Evolutionary conservation across 139 green algal genomes (phyloP).

Genomic region (Axilococcus clingmanii): DNA sequence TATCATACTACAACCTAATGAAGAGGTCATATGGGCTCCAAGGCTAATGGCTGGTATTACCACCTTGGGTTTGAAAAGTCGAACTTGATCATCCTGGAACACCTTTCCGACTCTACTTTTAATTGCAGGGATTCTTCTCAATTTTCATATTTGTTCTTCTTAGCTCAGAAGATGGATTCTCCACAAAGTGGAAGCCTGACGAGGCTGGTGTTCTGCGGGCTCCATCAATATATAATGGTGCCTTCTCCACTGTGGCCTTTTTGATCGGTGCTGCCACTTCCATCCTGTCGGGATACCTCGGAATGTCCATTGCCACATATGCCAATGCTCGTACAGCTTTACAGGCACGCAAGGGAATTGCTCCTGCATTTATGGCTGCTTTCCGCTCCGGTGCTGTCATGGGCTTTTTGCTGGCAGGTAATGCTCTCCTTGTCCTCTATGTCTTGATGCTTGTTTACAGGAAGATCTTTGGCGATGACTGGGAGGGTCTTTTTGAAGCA

Average conservation of each 20-base stretch:
- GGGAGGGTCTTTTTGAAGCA: slow-evolving; percentile 83
- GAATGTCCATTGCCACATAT: slow-evolving; percentile 97
- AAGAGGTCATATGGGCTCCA: not conserved
- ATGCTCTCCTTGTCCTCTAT: slow-evolving; percentile 82
- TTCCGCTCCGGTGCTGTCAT: slow-evolving; percentile 97
- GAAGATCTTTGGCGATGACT: slow-evolving; percentile 83
- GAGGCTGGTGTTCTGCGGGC: slow-evolving; percentile 37
- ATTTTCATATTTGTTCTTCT: slow-evolving; percentile 91
- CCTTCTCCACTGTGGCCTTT: slow-evolving; percentile 93
- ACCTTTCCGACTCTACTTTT: not conserved
- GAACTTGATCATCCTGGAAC: not conserved
- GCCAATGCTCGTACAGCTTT: slow-evolving; percentile 90
- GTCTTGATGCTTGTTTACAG: slow-evolving; percentile 66
- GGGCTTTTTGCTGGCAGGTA: slow-evolving; percentile 88
- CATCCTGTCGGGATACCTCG: slow-evolving; percentile 84
- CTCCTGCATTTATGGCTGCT: slow-evolving; percentile 85
- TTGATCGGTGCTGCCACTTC: slow-evolving; percentile 82
- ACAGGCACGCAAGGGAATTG: slow-evolving; percentile 92
- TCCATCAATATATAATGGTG: slow-evolving; percentile 66
- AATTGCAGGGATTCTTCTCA: slow-evolving; percentile 68
- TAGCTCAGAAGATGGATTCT: slow-evolving; percentile 60
- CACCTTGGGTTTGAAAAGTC: too few species aligned
- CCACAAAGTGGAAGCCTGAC: slow-evolving; percentile 47
- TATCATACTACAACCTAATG: slow-evolving; percentile 4
- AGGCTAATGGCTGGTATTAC: not conserved